phyloP scores from a whole-genome alignment of 805 yeast species.

The Yamadazyma olivae region DNA sequence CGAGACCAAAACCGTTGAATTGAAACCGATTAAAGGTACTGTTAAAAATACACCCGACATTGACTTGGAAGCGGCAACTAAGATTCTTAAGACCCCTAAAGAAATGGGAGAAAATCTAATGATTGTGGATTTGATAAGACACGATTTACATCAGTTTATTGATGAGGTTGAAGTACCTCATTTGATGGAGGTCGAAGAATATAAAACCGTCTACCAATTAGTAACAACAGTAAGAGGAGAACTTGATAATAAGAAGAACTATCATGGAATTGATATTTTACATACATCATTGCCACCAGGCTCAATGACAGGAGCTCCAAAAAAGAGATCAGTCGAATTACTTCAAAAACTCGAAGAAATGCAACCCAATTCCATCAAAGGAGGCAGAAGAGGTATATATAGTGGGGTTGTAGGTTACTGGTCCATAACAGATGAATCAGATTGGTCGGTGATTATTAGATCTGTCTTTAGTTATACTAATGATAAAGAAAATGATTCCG shows the following conservation, averaged over 20 bases:
- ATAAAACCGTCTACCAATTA: constrained; percentile 83
- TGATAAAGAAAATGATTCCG: constrained; percentile 34
- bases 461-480: constrained; percentile 67
- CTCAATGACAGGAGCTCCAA: constrained; percentile 99
- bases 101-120: constrained; percentile 94
- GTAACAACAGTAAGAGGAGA: constrained; percentile 85
- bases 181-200: constrained; percentile 90
- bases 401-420: constrained; percentile 96
- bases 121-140: constrained; percentile 95
- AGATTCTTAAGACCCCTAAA: constrained; percentile 74
- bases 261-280: constrained; percentile 75
- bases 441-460: constrained; percentile 94
- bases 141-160: constrained; percentile 74
- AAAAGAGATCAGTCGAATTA: constrained; percentile 84
- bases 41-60: constrained; percentile 63
- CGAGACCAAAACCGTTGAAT: constrained; percentile 51
- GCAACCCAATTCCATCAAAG: constrained; percentile 27
- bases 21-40: constrained; percentile 96
- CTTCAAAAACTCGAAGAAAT: constrained; percentile 56
- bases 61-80: constrained; percentile 56
- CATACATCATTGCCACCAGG: constrained; percentile 91
- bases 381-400: constrained; percentile 74
- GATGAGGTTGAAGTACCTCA: constrained; percentile 67
- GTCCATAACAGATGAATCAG: constrained; percentile 83
- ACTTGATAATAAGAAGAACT: constrained; percentile 28